phyloP scores from a whole-genome alignment of 1,284 basidiomycete genomes.

The Pseudozyma pruni region DNA sequence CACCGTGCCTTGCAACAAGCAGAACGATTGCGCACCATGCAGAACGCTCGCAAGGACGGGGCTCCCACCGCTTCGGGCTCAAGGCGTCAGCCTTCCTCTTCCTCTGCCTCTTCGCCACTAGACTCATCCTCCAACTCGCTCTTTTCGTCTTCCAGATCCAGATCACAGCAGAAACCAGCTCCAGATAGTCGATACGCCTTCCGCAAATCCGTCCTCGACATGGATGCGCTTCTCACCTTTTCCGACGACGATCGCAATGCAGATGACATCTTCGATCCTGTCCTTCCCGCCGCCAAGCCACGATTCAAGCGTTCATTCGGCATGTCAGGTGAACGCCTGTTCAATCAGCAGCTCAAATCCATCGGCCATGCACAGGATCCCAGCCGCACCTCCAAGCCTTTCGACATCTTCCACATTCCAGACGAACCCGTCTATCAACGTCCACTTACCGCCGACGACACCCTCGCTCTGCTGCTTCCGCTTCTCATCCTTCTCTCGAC shows the following conservation, averaged over 20 bases:
- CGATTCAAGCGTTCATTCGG: slow-evolving; percentile 43
- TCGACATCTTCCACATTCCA: slow-evolving; percentile 27
- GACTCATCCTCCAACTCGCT: slow-evolving; percentile 10
- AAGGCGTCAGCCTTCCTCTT: slow-evolving; percentile 2
- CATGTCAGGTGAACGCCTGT: slow-evolving; percentile 33
- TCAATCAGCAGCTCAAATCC: slow-evolving; percentile 40
- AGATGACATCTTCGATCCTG: slow-evolving; percentile 10
- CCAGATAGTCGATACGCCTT: slow-evolving; percentile 14
- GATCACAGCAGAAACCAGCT: slow-evolving; percentile 5
- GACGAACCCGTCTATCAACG: slow-evolving; percentile 44
- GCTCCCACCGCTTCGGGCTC: neutral
- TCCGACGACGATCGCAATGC: slow-evolving; percentile 11
- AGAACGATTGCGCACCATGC: slow-evolving; percentile 3
- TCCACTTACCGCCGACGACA: slow-evolving; percentile 43
- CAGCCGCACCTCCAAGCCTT: slow-evolving; percentile 22
- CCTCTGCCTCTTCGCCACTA: slow-evolving; percentile 23
- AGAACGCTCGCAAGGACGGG: slow-evolving; percentile 10
- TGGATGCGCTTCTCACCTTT: slow-evolving; percentile 39
- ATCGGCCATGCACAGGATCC: slow-evolving; percentile 41
- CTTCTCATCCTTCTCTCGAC: slow-evolving; percentile 87
- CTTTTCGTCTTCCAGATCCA: slow-evolving; percentile 25
- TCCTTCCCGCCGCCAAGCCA: slow-evolving; percentile 13
- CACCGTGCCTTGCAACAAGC: too few relatives aligned
- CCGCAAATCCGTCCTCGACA: slow-evolving; percentile 37
- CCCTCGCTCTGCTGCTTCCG: slow-evolving; percentile 67